Conservation (phyloP, 2,329 filamentous ascomycete genomes). For the Metarhizium brunneum region DNA sequence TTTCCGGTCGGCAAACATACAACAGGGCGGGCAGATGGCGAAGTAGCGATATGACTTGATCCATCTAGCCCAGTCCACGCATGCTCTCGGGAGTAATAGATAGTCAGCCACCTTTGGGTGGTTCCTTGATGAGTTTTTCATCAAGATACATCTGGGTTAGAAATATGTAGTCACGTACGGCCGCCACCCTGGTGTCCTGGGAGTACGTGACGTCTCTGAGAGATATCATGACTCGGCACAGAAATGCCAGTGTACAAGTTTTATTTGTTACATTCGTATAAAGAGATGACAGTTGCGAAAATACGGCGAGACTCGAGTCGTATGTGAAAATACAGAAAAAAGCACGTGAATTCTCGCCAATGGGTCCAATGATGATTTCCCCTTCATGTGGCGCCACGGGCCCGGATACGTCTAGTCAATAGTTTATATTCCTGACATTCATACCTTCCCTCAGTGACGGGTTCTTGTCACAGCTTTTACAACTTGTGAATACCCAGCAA, state of each 20-base stretch:
- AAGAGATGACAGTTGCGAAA: not conserved
- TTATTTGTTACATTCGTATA: not conserved
- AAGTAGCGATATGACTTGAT: conserved; percentile 20
- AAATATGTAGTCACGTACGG: conserved; percentile 16
- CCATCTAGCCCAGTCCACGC: conserved; percentile 14
- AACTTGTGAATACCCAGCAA: too few species aligned
- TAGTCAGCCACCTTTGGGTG: conserved; percentile 18
- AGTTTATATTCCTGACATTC: too few species aligned
- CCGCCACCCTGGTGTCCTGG: conserved; percentile 8
- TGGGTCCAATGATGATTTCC: too few species aligned
- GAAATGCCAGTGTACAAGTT: not conserved
- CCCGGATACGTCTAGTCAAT: too few species aligned
- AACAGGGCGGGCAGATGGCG: conserved; percentile 16
- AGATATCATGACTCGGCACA: not conserved
- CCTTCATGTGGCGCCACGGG: too few species aligned
- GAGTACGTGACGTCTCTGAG: not conserved
- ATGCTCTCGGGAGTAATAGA: conserved; percentile 7
- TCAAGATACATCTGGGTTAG: conserved; percentile 17
- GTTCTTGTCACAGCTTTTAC: too few species aligned
- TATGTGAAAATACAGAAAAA: too few species aligned
- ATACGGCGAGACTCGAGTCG: not conserved
- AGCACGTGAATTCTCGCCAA: too few species aligned
- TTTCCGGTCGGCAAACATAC: conserved; percentile 13
- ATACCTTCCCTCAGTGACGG: too few species aligned
- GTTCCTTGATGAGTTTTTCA: conserved; percentile 13